These are phyloP conservation scores for Eucalyptus pauciflora DNA, from an alignment of 345 rosid genomes.

Conservation along the genomic window DNA sequence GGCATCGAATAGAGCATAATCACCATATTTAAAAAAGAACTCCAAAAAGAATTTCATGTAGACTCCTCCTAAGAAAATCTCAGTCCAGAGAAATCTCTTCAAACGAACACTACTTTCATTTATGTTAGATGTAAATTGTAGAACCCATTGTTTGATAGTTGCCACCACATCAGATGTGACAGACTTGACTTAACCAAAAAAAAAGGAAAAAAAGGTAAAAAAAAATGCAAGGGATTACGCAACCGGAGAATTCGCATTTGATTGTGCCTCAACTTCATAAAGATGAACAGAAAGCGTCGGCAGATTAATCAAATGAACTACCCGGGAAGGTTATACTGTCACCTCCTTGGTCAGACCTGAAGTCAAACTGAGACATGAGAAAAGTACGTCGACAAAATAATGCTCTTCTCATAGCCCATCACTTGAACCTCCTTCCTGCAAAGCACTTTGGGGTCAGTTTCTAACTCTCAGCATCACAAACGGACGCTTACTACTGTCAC, in stretches of 20 bases:
- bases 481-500: not conserved
- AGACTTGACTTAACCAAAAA: not conserved
- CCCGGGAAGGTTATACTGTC: not conserved
- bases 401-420: slow-evolving; percentile 14
- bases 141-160: not conserved
- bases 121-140: not conserved
- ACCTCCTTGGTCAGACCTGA: not conserved
- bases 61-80: not conserved
- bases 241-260: not conserved
- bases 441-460: not conserved
- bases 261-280: not conserved
- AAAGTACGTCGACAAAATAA: slow-evolving; percentile 49
- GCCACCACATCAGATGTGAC: not conserved
- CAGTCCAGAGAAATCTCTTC: not conserved
- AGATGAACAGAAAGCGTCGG: not conserved
- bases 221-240: not conserved
- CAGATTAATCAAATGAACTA: not conserved
- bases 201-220: not conserved
- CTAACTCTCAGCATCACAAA: not conserved
- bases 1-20: not conserved
- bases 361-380: slow-evolving; percentile 11
- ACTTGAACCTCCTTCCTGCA: slow-evolving; percentile 70
- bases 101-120: not conserved
- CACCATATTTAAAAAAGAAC: not conserved
- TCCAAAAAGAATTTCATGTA: not conserved